These are phyloP conservation scores for Barnettozyma salicaria DNA, from an alignment of 805 yeast species.

Conservation along the genomic window DNA sequence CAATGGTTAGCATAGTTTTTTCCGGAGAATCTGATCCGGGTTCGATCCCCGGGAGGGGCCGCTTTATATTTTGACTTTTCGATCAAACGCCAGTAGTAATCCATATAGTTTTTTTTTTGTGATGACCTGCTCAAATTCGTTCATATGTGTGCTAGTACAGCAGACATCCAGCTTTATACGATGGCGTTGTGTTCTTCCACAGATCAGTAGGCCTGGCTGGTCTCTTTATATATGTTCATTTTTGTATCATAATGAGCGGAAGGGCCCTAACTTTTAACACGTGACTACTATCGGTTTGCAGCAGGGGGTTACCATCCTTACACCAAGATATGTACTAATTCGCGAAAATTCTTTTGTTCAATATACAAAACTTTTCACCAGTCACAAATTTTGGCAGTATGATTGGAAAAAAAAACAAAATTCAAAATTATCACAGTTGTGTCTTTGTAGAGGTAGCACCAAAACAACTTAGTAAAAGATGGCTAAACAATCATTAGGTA, in stretches of 20 bases:
- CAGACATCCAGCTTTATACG: too few species aligned
- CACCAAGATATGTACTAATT: too few species aligned
- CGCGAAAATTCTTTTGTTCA: too few species aligned
- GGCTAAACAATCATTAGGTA: conserved; percentile 48
- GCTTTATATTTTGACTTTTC: conserved; percentile 3
- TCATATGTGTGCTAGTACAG: too few species aligned
- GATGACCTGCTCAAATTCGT: too few species aligned
- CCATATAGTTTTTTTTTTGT: background rate
- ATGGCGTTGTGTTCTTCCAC: too few species aligned
- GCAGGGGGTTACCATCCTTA: background rate
- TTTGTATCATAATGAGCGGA: too few species aligned
- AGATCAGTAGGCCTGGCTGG: too few species aligned
- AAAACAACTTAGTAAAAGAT: conserved; percentile 25
- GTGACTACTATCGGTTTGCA: background rate
- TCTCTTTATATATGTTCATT: too few species aligned
- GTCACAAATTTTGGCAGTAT: conserved; percentile 7
- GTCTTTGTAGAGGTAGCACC: conserved; percentile 10
- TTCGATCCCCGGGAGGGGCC: conserved; percentile 50
- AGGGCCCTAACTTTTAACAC: too few species aligned
- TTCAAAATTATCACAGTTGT: conserved; percentile 17
- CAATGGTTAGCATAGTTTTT: conserved; percentile 47
- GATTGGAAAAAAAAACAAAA: conserved; percentile 13
- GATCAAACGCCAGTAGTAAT: background rate
- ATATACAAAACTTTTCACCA: conserved; percentile 6
- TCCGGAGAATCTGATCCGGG: conserved; percentile 52